phyloP scores from a whole-genome alignment of 1,284 basidiomycete species.

The Ganoderma resinaceum region DNA sequence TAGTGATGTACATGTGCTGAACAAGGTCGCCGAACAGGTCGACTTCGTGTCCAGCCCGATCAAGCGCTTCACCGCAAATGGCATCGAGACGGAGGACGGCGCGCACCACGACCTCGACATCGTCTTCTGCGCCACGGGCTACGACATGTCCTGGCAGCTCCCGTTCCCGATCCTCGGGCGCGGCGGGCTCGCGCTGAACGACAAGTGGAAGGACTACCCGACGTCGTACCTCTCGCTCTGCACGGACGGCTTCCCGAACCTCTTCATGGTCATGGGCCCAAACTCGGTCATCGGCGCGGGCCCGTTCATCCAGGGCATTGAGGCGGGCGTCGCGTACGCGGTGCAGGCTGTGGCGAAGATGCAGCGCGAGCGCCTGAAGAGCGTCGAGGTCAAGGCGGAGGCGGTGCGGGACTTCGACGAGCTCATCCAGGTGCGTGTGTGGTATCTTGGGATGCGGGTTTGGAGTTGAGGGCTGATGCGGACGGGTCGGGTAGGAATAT shows the following conservation, averaged over 20 bases:
- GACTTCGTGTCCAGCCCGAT: constrained; percentile 61
- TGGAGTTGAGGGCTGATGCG: not conserved
- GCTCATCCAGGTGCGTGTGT: constrained; percentile 11
- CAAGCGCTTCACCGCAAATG: constrained; percentile 55
- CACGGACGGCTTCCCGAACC: constrained; percentile 68
- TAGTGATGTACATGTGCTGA: not conserved
- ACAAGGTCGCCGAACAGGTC: constrained; percentile 44
- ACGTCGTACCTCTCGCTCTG: constrained; percentile 60
- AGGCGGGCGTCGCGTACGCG: constrained; percentile 62
- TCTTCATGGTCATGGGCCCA: constrained; percentile 63
- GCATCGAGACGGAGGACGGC: constrained; percentile 64
- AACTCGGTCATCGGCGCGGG: constrained; percentile 61
- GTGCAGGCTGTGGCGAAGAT: constrained; percentile 61
- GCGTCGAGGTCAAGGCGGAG: constrained; percentile 41
- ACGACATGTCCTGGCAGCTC: constrained; percentile 58
- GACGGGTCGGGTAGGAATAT: constrained; percentile 1
- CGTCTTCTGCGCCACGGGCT: constrained; percentile 53
- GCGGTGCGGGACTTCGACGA: constrained; percentile 14
- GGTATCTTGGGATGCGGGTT: not conserved
- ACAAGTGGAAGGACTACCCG: constrained; percentile 60
- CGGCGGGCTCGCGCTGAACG: constrained; percentile 52
- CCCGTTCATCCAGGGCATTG: constrained; percentile 58
- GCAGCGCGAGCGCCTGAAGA: constrained; percentile 65
- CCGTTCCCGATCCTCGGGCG: constrained; percentile 62
- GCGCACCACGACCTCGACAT: constrained; percentile 60